Base-by-base conservation (phyloP, 495 filamentous ascomycete genomes). In the Hypoxylon cercidicola region DNA sequence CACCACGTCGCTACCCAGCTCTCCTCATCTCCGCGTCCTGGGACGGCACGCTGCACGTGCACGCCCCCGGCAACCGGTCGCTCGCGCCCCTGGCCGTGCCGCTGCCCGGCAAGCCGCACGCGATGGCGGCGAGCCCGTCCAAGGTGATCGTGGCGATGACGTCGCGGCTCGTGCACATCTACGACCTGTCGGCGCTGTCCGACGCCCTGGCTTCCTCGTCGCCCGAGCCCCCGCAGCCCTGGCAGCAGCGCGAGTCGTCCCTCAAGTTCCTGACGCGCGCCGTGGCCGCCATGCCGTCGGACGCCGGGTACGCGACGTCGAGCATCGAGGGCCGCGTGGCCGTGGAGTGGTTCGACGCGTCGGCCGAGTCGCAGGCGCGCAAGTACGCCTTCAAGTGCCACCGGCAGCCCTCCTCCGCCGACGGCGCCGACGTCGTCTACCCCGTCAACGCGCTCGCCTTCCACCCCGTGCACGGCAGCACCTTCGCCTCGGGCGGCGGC, bases 371-470 rank as follows among this genome's bases (percentile, higher is more conserved):
- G 3, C 92, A 97, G 75, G 89, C 89, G 15, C 83, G 93, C 55
- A 98, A 97, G 70, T 99, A 97, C 80, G 95, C 95, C 9, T 99
- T 99, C 83, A 99, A 99, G 74, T 99, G 95, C 77, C 95, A 99
- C 77, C 88, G 95, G 10, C 90, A 95, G 75, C 50, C 62, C 23
- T 60, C 47, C 43, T n/a, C n/a, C n/a, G 77, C 79, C 1, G 72
- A 71, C 19, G 69, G 73, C 37, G 75, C 76, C 12, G 95, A 99
- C 73, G 82, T 97, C 9, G 92, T 99, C 7, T 99, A 95, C 71
- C 95, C 95, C 0, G 94, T 99, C 67, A 96, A 99, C 76, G 89
- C 94, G 11, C 84, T 99, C 0, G 85, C 92, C 0, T 99, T 97
- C 78, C 94, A 99, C 79, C 93, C 95, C 0, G 75, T 91, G 9